Base-by-base conservation (phyloP, 768 basidiomycete species). In the Lactifluus rugatus region DNA sequence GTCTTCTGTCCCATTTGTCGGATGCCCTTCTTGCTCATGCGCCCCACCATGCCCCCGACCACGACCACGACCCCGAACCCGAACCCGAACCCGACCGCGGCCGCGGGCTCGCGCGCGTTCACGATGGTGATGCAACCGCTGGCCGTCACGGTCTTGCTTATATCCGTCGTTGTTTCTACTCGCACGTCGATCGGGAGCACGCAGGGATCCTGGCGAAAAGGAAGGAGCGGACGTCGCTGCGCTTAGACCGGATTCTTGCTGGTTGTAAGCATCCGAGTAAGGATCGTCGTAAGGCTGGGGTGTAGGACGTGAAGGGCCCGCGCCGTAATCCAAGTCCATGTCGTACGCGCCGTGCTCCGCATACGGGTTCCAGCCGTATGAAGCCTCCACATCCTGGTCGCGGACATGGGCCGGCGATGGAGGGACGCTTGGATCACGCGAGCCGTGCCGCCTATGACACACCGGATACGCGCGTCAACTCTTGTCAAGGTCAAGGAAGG, bases 211-310 rank as follows among this genome's bases (percentile, higher is more conserved):
- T n/a, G 48, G 26, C 2, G 36, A 34, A 1, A n/a, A 32, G 21
- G 17, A 7, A 2, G 48, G 44, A 11, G n/a, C 10, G n/a, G 54
- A 23, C 5, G 53, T 31, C 21, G 48, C 13, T 16, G n/a, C 21
- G 37, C 42, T 21, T 5, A 26, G 5, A 5, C 19, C 36, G 8
- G 52, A 11, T 17, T 61, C 63, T 19, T 62, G 56, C 10, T 64
- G 51, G 25, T 67, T 68, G 49, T 70, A 71, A 9, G 60, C 60
- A 51, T 70, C 70, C 2, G 71, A 70, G 54, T 89, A 89, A 10
- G 88, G 88, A 63, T 91, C 88, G 57, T 90, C 86, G 65, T 90
- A 91, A 26, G 88, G 85, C 37, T 81, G 72, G 5, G 88, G 89
- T 16, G 77, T 65, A 23, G 87, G 85, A 52, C 87, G 79, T 14